Evolutionary conservation across 2,329 filamentous ascomycete species (phyloP).

Genomic region (Diaporthe vaccinii): DNA sequence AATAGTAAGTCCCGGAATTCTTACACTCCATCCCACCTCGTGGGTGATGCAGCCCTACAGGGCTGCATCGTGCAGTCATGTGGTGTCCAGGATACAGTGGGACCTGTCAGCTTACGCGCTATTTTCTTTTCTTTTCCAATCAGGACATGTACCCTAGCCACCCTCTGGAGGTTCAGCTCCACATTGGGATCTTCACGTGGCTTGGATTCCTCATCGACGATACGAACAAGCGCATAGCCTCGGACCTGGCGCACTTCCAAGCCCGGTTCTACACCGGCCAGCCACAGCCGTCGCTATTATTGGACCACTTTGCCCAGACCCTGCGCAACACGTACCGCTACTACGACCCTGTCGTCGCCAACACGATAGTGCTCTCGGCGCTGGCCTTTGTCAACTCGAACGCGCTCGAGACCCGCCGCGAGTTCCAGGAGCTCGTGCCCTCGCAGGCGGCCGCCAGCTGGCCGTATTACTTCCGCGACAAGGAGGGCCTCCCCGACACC

Average conservation of each 20-base stretch:
- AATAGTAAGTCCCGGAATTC: constrained; percentile 14
- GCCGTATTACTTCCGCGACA: constrained; percentile 48
- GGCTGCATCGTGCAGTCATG: constrained; percentile 22
- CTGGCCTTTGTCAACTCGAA: constrained; percentile 49
- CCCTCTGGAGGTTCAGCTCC: constrained; percentile 47
- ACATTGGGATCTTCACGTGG: constrained; percentile 51
- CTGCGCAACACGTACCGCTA: constrained; percentile 44
- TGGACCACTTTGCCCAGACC: constrained; percentile 45
- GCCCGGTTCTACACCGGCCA: constrained; percentile 44
- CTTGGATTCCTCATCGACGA: constrained; percentile 50
- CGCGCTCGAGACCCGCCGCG: constrained; percentile 43
- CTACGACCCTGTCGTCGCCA: constrained; percentile 47
- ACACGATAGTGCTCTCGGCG: constrained; percentile 47
- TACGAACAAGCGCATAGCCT: constrained; percentile 41
- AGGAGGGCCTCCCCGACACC: constrained; percentile 46
- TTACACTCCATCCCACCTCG: constrained; percentile 25
- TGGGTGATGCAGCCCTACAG: constrained; percentile 23
- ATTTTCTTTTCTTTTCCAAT: neutral
- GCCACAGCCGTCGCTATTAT: constrained; percentile 42
- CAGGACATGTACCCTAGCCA: constrained; percentile 43
- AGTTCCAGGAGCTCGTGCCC: constrained; percentile 43
- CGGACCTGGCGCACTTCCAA: constrained; percentile 46
- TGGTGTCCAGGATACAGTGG: neutral
- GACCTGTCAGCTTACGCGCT: constrained; percentile 29
- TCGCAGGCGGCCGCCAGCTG: constrained; percentile 44